A percentile compares a stretch with the other conserved stretches of the same genome.
phyloP scores from a whole-genome alignment of 2,329 filamentous ascomycete species.

The Pestalotiopsis sp. region DNA sequence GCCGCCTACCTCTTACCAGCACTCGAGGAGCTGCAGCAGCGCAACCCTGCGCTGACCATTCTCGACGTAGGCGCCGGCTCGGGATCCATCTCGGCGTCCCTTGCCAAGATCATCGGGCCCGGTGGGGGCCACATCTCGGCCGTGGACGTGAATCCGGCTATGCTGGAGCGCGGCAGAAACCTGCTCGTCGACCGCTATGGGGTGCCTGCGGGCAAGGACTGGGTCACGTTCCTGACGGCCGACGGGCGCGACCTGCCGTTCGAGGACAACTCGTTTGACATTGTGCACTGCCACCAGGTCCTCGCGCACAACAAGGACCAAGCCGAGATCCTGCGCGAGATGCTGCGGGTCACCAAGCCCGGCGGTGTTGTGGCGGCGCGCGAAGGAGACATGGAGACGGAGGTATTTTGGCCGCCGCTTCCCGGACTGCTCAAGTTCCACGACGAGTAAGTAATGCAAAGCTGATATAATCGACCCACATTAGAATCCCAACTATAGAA shows the following conservation, averaged over 20 bases:
- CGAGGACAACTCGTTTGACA: constrained; percentile 54
- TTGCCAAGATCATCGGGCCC: constrained; percentile 1
- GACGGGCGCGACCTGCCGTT: constrained; percentile 30
- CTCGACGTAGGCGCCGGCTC: background rate
- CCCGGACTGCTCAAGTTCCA: background rate
- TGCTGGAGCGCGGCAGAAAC: background rate
- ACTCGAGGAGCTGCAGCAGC: background rate
- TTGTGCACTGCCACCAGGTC: constrained; percentile 63
- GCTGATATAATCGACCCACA: background rate
- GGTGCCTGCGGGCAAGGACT: background rate
- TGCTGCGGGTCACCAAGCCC: constrained; percentile 55
- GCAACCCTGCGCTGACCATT: background rate
- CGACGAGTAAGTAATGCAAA: background rate
- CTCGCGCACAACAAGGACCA: constrained; percentile 58
- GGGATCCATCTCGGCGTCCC: background rate
- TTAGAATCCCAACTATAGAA: too few species aligned
- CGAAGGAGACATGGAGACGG: constrained; percentile 21
- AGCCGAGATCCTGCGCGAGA: constrained; percentile 50
- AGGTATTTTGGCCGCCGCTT: background rate
- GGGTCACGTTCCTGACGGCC: background rate
- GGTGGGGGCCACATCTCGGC: background rate
- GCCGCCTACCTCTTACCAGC: background rate
- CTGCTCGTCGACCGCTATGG: constrained; percentile 2
- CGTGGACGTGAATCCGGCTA: background rate
- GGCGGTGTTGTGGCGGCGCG: constrained; percentile 50